phyloP scores from a whole-genome alignment of 2,329 filamentous ascomycete species.

The Parafenestella ontariensis region DNA sequence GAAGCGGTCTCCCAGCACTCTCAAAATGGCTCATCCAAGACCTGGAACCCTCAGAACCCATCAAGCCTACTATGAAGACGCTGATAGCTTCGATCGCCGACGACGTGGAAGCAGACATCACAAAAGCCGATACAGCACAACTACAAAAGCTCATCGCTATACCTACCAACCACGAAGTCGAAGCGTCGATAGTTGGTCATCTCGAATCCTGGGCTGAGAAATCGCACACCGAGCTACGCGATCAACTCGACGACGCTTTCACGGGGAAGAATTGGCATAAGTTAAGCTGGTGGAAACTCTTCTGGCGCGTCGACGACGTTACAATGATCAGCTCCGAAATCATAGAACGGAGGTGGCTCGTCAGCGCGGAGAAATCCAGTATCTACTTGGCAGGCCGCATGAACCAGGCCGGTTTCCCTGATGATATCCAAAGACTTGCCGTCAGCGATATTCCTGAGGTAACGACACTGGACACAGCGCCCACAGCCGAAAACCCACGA shows the following conservation, averaged over 20 bases:
- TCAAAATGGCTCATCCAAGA: constrained; percentile 66
- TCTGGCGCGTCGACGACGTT: constrained; percentile 94
- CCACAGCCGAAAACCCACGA: constrained; percentile 23
- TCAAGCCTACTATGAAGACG: constrained; percentile 71
- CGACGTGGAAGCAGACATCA: constrained; percentile 60
- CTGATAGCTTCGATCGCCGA: constrained; percentile 73
- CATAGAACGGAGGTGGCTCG: constrained; percentile 77
- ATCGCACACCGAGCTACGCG: constrained; percentile 83
- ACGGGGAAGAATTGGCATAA: constrained; percentile 77
- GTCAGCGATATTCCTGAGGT: constrained; percentile 16
- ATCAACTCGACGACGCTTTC: constrained; percentile 80
- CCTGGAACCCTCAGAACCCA: constrained; percentile 48
- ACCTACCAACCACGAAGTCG: constrained; percentile 53
- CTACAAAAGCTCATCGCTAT: constrained; percentile 43
- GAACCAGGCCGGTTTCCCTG: constrained; percentile 65
- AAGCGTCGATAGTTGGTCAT: constrained; percentile 61
- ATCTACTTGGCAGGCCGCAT: constrained; percentile 83
- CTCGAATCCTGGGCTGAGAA: constrained; percentile 77
- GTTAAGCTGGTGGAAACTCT: constrained; percentile 91
- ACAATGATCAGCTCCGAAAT: constrained; percentile 82
- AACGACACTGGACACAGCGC: constrained; percentile 24
- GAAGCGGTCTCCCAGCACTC: constrained; percentile 71
- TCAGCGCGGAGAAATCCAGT: constrained; percentile 78
- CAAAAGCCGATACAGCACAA: constrained; percentile 56
- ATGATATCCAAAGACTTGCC: constrained; percentile 18